phyloP scores from a whole-genome alignment of 495 filamentous ascomycete species.

The Penicillium herquei region DNA sequence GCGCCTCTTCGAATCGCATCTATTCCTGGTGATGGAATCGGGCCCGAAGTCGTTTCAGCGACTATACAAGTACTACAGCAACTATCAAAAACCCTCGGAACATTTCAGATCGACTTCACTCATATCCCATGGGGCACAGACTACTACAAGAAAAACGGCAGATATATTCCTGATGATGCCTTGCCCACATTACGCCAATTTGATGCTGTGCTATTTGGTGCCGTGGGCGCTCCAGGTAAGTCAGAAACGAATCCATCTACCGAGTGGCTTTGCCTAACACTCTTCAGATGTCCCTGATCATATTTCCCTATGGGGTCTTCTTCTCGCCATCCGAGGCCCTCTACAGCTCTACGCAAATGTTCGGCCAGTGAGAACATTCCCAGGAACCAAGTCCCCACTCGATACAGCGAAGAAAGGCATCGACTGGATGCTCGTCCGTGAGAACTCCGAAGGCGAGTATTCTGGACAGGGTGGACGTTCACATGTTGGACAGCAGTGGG shows the following conservation, averaged over 20 bases:
- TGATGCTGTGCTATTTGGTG: conserved; percentile 47
- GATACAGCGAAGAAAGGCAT: conserved; percentile 33
- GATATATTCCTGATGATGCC: conserved; percentile 40
- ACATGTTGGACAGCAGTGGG: conserved; percentile 43
- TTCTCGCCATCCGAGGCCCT: conserved; percentile 47
- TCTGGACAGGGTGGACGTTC: conserved; percentile 48
- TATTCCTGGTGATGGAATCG: conserved; percentile 46
- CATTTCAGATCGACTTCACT: conserved; percentile 38
- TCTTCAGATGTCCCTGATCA: conserved; percentile 47
- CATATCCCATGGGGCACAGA: conserved; percentile 41
- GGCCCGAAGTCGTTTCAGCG: conserved; percentile 39
- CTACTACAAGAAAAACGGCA: conserved; percentile 40
- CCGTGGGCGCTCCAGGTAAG: conserved; percentile 40
- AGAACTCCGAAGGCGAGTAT: conserved; percentile 53
- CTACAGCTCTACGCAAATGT: conserved; percentile 53
- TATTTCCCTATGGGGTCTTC: conserved; percentile 50
- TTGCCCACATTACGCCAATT: conserved; percentile 37
- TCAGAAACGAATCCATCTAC: background rate
- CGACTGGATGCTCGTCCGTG: conserved; percentile 51
- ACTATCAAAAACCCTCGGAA: conserved; percentile 27
- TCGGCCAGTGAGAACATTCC: conserved; percentile 44
- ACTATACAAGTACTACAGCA: conserved; percentile 35
- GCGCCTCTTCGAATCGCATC: conserved; percentile 35
- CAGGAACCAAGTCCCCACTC: conserved; percentile 43
- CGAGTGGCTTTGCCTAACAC: background rate